Evolutionary conservation across 2,329 filamentous ascomycete genomes (phyloP), one percentile per base, ranked within the genome.

Genomic region (Apiospora pterosperma): DNA sequence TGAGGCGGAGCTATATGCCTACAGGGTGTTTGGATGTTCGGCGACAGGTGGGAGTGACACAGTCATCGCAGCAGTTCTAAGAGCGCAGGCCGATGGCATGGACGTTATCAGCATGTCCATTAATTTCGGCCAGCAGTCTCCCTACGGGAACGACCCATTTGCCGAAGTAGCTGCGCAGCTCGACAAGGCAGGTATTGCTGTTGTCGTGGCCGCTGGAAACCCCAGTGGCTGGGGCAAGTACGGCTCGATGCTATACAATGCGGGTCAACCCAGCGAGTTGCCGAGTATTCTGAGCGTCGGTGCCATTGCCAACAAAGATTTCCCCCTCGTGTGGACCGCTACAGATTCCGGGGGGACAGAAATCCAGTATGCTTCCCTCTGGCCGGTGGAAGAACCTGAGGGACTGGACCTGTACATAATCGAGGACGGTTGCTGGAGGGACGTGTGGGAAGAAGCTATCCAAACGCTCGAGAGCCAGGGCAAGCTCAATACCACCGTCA

Each of bases 31-130:
- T 34, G 68, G 64, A 36, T 67, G 68, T 39, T 34, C 12, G 3
- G 60, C 59, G 2, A 62, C 60, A 19, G 64, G 66, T 4, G 59
- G 63, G 25, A 65, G 63, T 10, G 65, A 71, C 39, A 68, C 68
- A 14, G 69, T 74, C n/a, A 65, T 76, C 25, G 70, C 69, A 0
- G 71, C 70, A 12, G 73, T 75, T 69, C 59, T 70, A 1, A 65
- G 66, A 36, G 72, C 73, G 0, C 65, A 69, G 2, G 65, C 65
- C 10, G 74, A 75, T 28, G 70, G 71, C 25, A 71, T 72, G 5
- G 71, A 75, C 31, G 66, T 75, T 11, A 67, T 75, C 42, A 73
- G 38, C 38, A 5, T 39, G 8, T n/a, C n/a, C n/a, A n/a, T n/a
- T 16, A 16, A 41, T n/a, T 21, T 41, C 39, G 6, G 39, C 39